These are phyloP conservation scores for Mortierella sp. DNA, from an alignment of 371 early-diverging fungal genomes.

Conservation along the genomic window DNA sequence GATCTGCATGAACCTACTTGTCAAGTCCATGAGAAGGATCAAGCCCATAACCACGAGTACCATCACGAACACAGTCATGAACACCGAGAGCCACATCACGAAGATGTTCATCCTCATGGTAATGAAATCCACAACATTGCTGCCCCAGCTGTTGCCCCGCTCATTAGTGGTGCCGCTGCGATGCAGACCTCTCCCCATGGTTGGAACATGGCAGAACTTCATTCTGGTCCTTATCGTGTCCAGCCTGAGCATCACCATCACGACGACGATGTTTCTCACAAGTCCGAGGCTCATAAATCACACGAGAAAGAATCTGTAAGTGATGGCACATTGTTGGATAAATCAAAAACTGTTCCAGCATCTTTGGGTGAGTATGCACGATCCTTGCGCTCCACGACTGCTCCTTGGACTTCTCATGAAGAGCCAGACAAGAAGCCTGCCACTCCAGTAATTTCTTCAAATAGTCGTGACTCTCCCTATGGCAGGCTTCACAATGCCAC, in stretches of 20 bases:
- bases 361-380: not conserved
- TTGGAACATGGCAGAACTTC: not conserved
- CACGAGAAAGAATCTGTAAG: not conserved
- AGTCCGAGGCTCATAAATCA: not conserved
- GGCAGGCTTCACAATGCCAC: not conserved
- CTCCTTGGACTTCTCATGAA: conserved; percentile 5
- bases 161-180: not conserved
- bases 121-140: not conserved
- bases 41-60: not conserved
- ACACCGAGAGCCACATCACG: not conserved
- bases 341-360: not conserved
- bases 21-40: not conserved
- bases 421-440: not conserved
- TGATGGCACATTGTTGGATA: not conserved
- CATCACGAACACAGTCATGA: not conserved
- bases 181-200: not conserved
- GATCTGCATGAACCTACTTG: not conserved
- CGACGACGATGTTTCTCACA: not conserved
- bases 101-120: not conserved
- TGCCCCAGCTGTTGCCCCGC: not conserved
- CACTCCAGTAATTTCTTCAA: not conserved
- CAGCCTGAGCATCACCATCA: not conserved
- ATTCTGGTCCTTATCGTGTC: not conserved
- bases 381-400: not conserved
- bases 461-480: not conserved